Evolutionary conservation across 2,329 filamentous ascomycete species (phyloP).

Genomic region (Diaporthe ampelina): DNA sequence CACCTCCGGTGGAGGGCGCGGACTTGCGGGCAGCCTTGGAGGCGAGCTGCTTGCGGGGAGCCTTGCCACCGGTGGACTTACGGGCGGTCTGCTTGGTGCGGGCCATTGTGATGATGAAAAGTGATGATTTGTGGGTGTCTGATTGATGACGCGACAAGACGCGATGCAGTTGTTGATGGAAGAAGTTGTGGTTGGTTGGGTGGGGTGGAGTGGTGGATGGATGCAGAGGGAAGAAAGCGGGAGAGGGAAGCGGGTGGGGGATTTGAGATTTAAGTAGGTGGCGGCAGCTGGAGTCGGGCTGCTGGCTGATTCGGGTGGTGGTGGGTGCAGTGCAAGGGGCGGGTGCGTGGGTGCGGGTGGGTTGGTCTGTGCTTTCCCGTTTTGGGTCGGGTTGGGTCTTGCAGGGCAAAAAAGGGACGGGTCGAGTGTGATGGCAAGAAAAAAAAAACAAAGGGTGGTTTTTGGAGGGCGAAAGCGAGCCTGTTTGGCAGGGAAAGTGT

Average conservation of each 20-base stretch:
- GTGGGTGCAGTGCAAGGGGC: slow-evolving; percentile 41
- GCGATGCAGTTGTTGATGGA: slow-evolving; percentile 50
- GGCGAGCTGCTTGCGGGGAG: slow-evolving; percentile 94
- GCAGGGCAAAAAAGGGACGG: slow-evolving; percentile 41
- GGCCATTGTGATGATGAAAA: slow-evolving; percentile 64
- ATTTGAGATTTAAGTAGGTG: slow-evolving; percentile 56
- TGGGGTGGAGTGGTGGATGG: slow-evolving; percentile 49
- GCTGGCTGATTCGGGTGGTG: slow-evolving; percentile 52
- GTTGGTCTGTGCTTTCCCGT: slow-evolving; percentile 45
- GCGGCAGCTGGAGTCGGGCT: slow-evolving; percentile 46
- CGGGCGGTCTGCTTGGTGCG: slow-evolving; percentile 78
- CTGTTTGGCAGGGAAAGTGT: slow-evolving; percentile 46
- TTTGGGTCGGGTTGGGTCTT: slow-evolving; percentile 44
- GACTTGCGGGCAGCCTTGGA: slow-evolving; percentile 99
- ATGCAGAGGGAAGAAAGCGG: slow-evolving; percentile 51
- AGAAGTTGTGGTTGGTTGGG: slow-evolving; percentile 42
- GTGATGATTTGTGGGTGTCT: slow-evolving; percentile 44
- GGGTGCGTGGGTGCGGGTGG: slow-evolving; percentile 11
- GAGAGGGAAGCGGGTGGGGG: slow-evolving; percentile 58
- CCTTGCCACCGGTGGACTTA: slow-evolving; percentile 86
- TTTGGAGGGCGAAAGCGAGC: slow-evolving; percentile 35
- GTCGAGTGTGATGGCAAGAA: slow-evolving; percentile 44
- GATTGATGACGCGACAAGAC: slow-evolving; percentile 45
- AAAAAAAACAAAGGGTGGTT: slow-evolving; percentile 45
- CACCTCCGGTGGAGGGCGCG: slow-evolving; percentile 94